A percentile compares a stretch with the other conserved stretches of the same genome.
Conservation (phyloP, 1,284 basidiomycete genomes). For the Sanghuangporus sanghuang region DNA sequence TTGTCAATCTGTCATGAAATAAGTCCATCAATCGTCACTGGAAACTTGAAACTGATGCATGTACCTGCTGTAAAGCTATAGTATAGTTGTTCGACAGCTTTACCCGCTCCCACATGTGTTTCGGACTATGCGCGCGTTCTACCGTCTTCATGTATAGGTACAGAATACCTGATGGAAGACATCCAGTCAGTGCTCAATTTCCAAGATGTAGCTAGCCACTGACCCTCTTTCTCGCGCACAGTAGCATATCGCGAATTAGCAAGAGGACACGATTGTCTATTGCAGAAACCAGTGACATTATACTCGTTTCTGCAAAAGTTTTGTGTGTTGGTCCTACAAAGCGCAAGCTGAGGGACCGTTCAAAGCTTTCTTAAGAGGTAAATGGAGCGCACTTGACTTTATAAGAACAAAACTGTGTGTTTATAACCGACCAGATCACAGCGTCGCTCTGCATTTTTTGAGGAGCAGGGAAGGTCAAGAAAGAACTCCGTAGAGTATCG, state of each 20-base stretch:
- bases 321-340: conserved; percentile 78
- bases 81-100: conserved; percentile 92
- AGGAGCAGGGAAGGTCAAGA: neutral
- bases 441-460: conserved; percentile 82
- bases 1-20: conserved; percentile 71
- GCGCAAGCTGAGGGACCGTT: neutral
- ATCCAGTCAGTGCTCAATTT: neutral
- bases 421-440: conserved; percentile 93
- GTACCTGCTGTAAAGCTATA: conserved; percentile 89
- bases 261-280: conserved; percentile 92
- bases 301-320: conserved; percentile 99
- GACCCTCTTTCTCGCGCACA: conserved; percentile 92
- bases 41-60: conserved; percentile 18
- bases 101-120: conserved; percentile 96
- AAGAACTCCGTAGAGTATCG: too few relatives aligned
- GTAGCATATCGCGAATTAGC: conserved; percentile 98
- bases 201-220: conserved; percentile 21
- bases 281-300: conserved; percentile 98
- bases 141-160: conserved; percentile 99
- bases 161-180: conserved; percentile 56
- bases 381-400: conserved; percentile 88
- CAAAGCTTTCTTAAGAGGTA: neutral
- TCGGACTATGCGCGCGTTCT: conserved; percentile 93
- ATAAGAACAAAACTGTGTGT: conserved; percentile 92
- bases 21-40: neutral